A percentile compares a stretch with the other conserved stretches of the same genome.
These are phyloP conservation scores for Stenocarpella maydis DNA, from an alignment of 2,329 filamentous ascomycete species.

Conservation along the genomic window DNA sequence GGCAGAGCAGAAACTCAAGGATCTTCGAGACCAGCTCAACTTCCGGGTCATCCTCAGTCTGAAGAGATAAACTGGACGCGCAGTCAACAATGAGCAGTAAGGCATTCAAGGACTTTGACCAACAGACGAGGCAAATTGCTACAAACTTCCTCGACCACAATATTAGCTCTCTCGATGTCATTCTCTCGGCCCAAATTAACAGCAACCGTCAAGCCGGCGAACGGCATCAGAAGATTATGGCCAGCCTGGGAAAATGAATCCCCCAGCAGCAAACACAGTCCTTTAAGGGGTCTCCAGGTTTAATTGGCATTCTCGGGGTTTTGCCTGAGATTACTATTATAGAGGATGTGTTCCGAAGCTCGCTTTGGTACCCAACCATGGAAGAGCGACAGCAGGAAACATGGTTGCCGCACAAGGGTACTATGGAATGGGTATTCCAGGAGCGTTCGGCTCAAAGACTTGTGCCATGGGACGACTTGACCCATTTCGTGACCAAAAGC, in stretches of 20 bases:
- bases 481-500: neutral
- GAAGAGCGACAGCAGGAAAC: slow-evolving; percentile 11
- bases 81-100: neutral
- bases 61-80: neutral
- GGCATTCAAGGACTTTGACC: neutral
- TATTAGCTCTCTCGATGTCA: neutral
- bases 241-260: neutral
- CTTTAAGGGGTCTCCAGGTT: too few relatives aligned
- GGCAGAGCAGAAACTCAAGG: slow-evolving; percentile 2
- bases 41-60: neutral
- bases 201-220: neutral
- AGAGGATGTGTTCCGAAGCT: neutral
- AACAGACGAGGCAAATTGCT: neutral
- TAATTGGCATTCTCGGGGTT: too few relatives aligned
- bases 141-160: neutral
- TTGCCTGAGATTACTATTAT: neutral
- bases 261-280: too few relatives aligned
- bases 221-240: neutral
- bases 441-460: neutral
- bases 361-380: slow-evolving; percentile 6
- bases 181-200: neutral
- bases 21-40: neutral
- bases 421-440: neutral
- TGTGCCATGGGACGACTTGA: slow-evolving; percentile 8
- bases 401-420: neutral